These are phyloP conservation scores for Aphanomyces astaci DNA, from an alignment of 352 stramenopile species.

Conservation along the genomic window DNA sequence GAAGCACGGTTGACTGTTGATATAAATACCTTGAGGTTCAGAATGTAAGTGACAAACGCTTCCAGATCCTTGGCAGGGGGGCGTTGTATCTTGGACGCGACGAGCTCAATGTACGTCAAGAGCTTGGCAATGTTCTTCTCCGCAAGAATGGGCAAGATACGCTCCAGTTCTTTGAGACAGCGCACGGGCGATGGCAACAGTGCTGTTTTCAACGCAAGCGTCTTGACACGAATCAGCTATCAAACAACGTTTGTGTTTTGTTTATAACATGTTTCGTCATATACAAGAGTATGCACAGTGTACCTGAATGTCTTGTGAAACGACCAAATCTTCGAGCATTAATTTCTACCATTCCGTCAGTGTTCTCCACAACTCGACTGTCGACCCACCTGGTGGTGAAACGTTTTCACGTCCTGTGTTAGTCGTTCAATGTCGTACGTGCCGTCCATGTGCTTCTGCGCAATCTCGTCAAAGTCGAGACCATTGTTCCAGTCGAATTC, in stretches of 20 bases:
- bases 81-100: conserved; percentile 6
- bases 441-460: conserved; percentile 32
- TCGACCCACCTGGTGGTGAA: conserved; percentile 34
- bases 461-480: conserved; percentile 43
- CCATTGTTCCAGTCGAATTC: conserved; percentile 38
- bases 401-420: conserved; percentile 31
- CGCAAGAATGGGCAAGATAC: conserved; percentile 6
- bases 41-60: conserved; percentile 6
- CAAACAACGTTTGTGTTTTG: not conserved
- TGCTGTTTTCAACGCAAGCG: not conserved
- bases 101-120: conserved; percentile 12
- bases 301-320: conserved; percentile 18
- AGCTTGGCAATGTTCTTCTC: conserved; percentile 11
- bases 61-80: not conserved
- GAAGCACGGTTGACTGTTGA: not conserved
- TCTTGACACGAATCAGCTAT: conserved; percentile 13
- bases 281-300: not conserved
- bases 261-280: not conserved
- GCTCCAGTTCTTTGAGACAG: conserved; percentile 1
- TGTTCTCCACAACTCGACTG: not conserved
- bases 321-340: conserved; percentile 6
- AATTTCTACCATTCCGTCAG: not conserved
- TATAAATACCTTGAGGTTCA: conserved; percentile 4
- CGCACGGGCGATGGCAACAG: not conserved
- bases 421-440: conserved; percentile 43